Conservation (phyloP, 805 yeast species). For the Cyberlindnera galapagoensis region DNA sequence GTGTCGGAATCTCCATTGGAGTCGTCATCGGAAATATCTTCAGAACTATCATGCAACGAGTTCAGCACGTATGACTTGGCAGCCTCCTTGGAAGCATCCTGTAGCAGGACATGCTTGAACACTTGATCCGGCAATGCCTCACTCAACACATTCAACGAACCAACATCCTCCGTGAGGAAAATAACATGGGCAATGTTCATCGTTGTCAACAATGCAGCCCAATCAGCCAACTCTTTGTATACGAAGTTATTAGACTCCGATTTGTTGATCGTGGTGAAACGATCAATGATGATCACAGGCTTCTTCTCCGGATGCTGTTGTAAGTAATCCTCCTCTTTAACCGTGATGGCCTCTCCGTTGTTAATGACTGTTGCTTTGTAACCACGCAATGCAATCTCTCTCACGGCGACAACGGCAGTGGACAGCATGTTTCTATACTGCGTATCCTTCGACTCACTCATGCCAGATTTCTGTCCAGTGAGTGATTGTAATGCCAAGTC, state of each 20-base stretch:
- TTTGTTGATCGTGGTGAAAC: constrained; percentile 51
- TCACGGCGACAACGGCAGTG: constrained; percentile 65
- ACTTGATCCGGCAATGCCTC: constrained; percentile 82
- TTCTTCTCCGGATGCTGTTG: constrained; percentile 81
- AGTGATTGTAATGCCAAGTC: constrained; percentile 86
- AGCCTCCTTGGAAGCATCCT: constrained; percentile 72
- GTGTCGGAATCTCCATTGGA: constrained; percentile 25
- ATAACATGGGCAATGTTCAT: constrained; percentile 86
- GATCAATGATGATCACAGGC: constrained; percentile 80
- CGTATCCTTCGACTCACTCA: constrained; percentile 74
- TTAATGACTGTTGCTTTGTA: constrained; percentile 28
- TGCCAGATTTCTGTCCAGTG: constrained; percentile 90
- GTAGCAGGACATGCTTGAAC: constrained; percentile 63
- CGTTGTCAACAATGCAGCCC: constrained; percentile 77
- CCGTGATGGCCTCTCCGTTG: constrained; percentile 26
- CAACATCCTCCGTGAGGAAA: constrained; percentile 79
- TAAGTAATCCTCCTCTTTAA: constrained; percentile 74
- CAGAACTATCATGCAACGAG: constrained; percentile 39
- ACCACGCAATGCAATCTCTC: constrained; percentile 51
- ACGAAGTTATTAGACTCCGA: constrained; percentile 58
- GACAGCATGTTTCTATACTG: constrained; percentile 78
- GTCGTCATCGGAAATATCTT: constrained; percentile 11
- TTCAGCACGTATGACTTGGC: constrained; percentile 64
- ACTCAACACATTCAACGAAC: constrained; percentile 60
- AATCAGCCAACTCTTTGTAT: constrained; percentile 72